These are phyloP conservation scores for Suillus decipiens DNA, from an alignment of 768 basidiomycete genomes.

Conservation along the genomic window DNA sequence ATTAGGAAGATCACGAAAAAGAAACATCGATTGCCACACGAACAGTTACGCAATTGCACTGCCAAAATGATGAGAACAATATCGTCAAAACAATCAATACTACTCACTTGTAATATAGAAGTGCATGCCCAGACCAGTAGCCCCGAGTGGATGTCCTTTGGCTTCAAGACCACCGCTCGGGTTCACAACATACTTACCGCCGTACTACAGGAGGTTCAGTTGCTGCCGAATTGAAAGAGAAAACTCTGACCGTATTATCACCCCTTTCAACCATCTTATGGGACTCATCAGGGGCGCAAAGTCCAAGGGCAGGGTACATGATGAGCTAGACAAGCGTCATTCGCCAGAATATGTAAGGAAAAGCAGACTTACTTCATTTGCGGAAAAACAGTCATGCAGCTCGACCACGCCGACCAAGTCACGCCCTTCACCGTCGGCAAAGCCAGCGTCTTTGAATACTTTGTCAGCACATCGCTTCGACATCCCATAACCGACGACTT, in stretches of 20 bases:
- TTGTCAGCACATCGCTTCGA: conserved; percentile 65
- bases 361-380: conserved; percentile 63
- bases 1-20: not conserved
- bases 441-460: conserved; percentile 72
- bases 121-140: conserved; percentile 84
- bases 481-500: conserved; percentile 82
- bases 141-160: conserved; percentile 87
- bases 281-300: conserved; percentile 66
- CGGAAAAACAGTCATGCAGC: conserved; percentile 84
- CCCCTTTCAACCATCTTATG: conserved; percentile 72
- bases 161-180: conserved; percentile 86
- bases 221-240: not conserved
- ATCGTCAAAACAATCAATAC: not conserved
- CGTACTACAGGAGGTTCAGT: conserved; percentile 50
- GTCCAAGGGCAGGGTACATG: conserved; percentile 78
- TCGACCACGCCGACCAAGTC: conserved; percentile 84
- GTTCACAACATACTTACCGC: conserved; percentile 83
- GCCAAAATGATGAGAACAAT: conserved; percentile 12
- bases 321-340: conserved; percentile 53
- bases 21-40: conserved; percentile 11
- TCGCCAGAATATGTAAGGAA: not conserved
- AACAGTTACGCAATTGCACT: conserved; percentile 80
- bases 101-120: conserved; percentile 78
- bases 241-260: conserved; percentile 69
- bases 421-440: conserved; percentile 58